phyloP scores from a whole-genome alignment of 371 early-diverging fungal species.

The Funneliformis caledonium region DNA sequence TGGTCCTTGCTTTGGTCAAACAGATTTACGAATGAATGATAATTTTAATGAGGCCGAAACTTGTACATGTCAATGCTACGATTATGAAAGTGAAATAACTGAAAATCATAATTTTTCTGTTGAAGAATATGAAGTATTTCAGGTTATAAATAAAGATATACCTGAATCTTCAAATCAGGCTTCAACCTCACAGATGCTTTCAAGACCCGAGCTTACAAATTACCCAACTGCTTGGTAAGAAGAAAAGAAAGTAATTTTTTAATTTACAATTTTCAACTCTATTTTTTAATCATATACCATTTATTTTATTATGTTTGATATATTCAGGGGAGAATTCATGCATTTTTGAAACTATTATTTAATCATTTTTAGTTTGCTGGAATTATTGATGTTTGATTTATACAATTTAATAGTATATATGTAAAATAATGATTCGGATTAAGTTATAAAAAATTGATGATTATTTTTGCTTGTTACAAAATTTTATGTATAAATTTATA shows the following conservation, averaged over 20 bases:
- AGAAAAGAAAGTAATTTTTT: not conserved
- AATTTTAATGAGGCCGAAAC: conserved; percentile 19
- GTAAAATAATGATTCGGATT: too few relatives aligned
- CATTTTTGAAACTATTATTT: not conserved
- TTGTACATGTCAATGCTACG: conserved; percentile 27
- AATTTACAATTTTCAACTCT: not conserved
- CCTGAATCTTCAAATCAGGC: not conserved
- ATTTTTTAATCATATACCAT: not conserved
- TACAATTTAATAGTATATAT: too few relatives aligned
- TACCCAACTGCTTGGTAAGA: conserved; percentile 29
- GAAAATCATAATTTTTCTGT: conserved; percentile 24
- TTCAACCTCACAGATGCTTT: not conserved
- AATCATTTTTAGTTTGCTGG: too few relatives aligned
- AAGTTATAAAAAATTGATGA: too few relatives aligned
- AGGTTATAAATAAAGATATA: conserved; percentile 19
- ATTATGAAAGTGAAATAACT: conserved; percentile 32
- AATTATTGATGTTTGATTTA: too few relatives aligned
- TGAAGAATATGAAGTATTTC: conserved; percentile 38
- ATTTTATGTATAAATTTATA: too few relatives aligned
- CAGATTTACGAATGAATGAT: conserved; percentile 35
- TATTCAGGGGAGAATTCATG: conserved; percentile 36
- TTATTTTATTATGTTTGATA: not conserved
- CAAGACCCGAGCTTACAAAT: conserved; percentile 21
- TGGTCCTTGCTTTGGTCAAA: conserved; percentile 35
- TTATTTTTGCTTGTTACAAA: too few relatives aligned